A percentile compares a stretch with the other conserved stretches of the same genome.
These are phyloP conservation scores for Hortaea sp. DNA, from an alignment of 2,329 filamentous ascomycete species.

Conservation along the genomic window DNA sequence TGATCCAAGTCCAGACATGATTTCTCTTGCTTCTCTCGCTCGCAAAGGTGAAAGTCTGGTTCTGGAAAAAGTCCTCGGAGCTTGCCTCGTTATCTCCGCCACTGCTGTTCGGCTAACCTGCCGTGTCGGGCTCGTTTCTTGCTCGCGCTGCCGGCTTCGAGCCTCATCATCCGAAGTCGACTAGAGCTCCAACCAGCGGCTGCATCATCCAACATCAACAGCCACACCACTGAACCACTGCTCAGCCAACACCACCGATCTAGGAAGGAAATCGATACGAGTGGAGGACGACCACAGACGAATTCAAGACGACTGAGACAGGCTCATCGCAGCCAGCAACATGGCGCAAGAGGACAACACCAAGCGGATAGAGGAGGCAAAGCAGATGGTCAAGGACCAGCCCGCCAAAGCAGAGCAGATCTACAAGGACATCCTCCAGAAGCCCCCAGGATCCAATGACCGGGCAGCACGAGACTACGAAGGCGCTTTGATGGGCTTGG, in stretches of 20 bases:
- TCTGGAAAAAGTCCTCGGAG: not conserved
- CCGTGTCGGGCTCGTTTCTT: too few relatives aligned
- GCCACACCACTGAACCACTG: not conserved
- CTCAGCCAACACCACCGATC: not conserved
- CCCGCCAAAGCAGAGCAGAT: slow-evolving; percentile 74
- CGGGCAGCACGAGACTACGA: slow-evolving; percentile 86
- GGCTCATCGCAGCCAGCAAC: slow-evolving; percentile 7
- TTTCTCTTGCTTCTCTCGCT: too few relatives aligned
- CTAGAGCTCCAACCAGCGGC: too few relatives aligned
- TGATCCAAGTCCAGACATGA: not conserved
- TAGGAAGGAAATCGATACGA: not conserved
- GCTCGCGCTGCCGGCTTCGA: not conserved
- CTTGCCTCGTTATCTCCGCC: not conserved
- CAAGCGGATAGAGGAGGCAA: slow-evolving; percentile 74
- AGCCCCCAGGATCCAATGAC: slow-evolving; percentile 75
- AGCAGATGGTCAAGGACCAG: slow-evolving; percentile 70
- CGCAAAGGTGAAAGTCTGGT: too few relatives aligned
- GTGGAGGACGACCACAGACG: not conserved
- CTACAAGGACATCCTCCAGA: slow-evolving; percentile 83
- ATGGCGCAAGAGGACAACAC: slow-evolving; percentile 45
- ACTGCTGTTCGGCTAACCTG: too few relatives aligned
- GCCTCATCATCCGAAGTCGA: not conserved
- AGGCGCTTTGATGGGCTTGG: slow-evolving; percentile 73
- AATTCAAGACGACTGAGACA: not conserved
- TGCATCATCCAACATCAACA: not conserved